A percentile compares a stretch with the other conserved stretches of the same genome.
phyloP scores from a whole-genome alignment of 306 rosid genomes.

The Phaseolus lunatus region DNA sequence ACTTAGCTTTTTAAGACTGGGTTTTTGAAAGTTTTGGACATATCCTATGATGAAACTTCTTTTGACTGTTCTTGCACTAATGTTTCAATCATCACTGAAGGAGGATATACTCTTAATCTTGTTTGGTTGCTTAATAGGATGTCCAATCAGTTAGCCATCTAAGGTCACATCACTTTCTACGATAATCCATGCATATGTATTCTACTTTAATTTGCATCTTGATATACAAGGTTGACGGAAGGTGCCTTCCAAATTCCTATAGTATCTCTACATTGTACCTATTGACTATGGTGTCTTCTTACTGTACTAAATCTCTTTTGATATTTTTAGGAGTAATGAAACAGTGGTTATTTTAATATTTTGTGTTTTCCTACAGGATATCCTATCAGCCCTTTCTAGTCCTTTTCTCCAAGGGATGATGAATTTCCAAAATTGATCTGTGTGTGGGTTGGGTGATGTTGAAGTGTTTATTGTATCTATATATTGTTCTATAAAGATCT shows the following conservation, averaged over 20 bases:
- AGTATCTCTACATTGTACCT: not conserved
- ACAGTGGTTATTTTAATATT: slow-evolving; percentile 2
- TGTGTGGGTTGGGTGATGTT: not conserved
- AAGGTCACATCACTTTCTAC: slow-evolving; percentile 10
- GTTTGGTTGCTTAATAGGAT: slow-evolving; percentile 8
- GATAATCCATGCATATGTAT: slow-evolving; percentile 1
- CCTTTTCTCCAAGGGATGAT: slow-evolving; percentile 12
- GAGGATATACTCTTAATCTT: slow-evolving; percentile 3
- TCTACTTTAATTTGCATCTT: not conserved
- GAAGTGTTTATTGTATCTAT: slow-evolving; percentile 30
- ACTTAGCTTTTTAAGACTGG: slow-evolving; percentile 29
- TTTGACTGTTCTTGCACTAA: not conserved
- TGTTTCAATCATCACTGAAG: slow-evolving; percentile 4
- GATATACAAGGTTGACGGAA: not conserved
- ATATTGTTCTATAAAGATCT: not conserved
- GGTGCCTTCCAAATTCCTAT: not conserved
- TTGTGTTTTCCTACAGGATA: slow-evolving; percentile 10
- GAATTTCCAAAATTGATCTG: slow-evolving; percentile 3
- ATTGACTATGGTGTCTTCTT: not conserved
- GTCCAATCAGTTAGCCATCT: not conserved
- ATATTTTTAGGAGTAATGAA: not conserved
- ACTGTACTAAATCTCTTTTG: not conserved
- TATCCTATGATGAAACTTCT: slow-evolving; percentile 4
- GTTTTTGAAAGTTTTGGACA: not conserved
- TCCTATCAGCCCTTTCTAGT: slow-evolving; percentile 12